phyloP scores from a whole-genome alignment of 2,329 filamentous ascomycete species.

The Alternaria arbusti region DNA sequence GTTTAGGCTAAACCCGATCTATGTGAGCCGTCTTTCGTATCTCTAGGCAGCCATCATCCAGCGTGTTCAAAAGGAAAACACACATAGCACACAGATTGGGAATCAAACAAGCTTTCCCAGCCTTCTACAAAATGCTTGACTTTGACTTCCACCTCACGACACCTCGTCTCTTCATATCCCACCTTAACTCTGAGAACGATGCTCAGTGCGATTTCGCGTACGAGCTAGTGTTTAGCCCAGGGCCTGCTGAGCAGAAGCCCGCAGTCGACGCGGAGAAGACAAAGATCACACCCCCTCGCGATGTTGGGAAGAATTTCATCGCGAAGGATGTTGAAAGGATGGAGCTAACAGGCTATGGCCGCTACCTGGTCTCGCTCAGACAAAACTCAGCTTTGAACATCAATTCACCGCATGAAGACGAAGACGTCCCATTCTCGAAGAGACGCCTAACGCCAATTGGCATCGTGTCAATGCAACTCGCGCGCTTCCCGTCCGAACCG shows the following conservation, averaged over 20 bases:
- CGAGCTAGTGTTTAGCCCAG: slow-evolving; percentile 14
- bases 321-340: slow-evolving; percentile 11
- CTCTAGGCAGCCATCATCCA: not conserved
- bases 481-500: slow-evolving; percentile 25
- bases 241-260: not conserved
- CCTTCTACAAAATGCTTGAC: slow-evolving; percentile 55
- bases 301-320: slow-evolving; percentile 15
- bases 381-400: not conserved
- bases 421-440: not conserved
- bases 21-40: not conserved
- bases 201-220: slow-evolving; percentile 21
- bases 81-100: not conserved
- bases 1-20: slow-evolving; percentile 1
- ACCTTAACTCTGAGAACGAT: slow-evolving; percentile 22
- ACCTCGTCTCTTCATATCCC: slow-evolving; percentile 46
- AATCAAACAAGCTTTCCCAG: not conserved
- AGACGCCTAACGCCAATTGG: slow-evolving; percentile 13
- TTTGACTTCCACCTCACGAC: slow-evolving; percentile 69
- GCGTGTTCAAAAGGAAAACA: not conserved
- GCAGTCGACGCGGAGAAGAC: slow-evolving; percentile 6
- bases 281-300: not conserved
- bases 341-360: slow-evolving; percentile 36
- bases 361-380: slow-evolving; percentile 35
- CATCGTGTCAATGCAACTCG: slow-evolving; percentile 31
- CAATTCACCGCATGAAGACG: not conserved